Percentiles rank a stretch among this genome's conserved stretches.
Evolutionary conservation across 2,329 filamentous ascomycete genomes (phyloP).

Genomic region (Lasiodiplodia theobromae): DNA sequence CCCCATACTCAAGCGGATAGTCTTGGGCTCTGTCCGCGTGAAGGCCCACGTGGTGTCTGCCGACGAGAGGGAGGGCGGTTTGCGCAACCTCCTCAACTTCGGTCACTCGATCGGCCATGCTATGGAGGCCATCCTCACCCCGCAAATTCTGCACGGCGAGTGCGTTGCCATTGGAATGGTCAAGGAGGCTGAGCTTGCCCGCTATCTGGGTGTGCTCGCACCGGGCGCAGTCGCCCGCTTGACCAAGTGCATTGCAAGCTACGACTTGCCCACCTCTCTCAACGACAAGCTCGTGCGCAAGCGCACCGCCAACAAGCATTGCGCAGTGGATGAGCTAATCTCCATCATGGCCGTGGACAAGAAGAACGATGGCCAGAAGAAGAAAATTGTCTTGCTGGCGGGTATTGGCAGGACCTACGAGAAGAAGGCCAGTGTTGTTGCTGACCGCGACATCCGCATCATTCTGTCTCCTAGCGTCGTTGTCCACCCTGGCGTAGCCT

Average conservation of each 20-base stretch:
- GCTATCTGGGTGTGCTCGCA: conserved; percentile 83
- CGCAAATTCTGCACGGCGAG: conserved; percentile 94
- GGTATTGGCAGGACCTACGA: conserved; percentile 90
- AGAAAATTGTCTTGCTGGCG: conserved; percentile 93
- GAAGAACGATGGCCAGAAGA: conserved; percentile 94
- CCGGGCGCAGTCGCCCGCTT: conserved; percentile 88
- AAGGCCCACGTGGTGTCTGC: conserved; percentile 94
- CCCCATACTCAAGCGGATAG: conserved; percentile 64
- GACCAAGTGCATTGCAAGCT: conserved; percentile 92
- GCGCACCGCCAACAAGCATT: conserved; percentile 84
- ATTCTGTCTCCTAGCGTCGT: conserved; percentile 81
- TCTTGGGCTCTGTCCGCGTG: conserved; percentile 87
- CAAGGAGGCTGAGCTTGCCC: conserved; percentile 92
- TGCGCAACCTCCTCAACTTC: conserved; percentile 95
- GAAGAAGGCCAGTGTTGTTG: conserved; percentile 85
- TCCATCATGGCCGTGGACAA: conserved; percentile 98
- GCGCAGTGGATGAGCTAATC: conserved; percentile 83
- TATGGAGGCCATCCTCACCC: conserved; percentile 92
- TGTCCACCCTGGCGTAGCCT: conserved; percentile 75
- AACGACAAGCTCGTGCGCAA: conserved; percentile 83
- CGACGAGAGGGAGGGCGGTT: conserved; percentile 91
- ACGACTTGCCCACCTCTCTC: conserved; percentile 84
- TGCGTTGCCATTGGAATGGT: conserved; percentile 98
- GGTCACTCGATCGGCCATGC: conserved; percentile 98
- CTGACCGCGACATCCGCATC: conserved; percentile 81